Percentiles rank a stretch among this genome's conserved stretches.
Evolutionary conservation across 1,139 yeast genomes (phyloP).

Genomic region (Arxiozyma heterogenica): DNA sequence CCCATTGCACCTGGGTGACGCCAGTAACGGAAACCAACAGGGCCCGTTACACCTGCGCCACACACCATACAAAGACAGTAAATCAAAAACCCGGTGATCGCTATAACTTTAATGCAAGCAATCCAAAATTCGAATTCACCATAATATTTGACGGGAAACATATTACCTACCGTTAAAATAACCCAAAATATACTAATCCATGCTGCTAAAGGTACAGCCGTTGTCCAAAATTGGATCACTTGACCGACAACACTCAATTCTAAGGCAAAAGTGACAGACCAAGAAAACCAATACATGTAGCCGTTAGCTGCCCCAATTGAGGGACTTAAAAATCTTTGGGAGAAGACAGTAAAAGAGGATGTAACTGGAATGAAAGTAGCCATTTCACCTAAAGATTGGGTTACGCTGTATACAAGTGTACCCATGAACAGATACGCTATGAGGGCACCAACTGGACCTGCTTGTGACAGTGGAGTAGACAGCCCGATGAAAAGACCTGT

Average conservation of each 20-base stretch:
- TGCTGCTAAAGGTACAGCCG: conserved; percentile 51
- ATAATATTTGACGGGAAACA: conserved; percentile 55
- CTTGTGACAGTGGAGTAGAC: conserved; percentile 43
- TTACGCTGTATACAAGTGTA: conserved; percentile 52
- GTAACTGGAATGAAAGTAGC: conserved; percentile 63
- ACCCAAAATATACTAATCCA: conserved; percentile 72
- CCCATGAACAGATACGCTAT: conserved; percentile 62
- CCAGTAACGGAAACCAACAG: conserved; percentile 85
- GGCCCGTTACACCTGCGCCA: conserved; percentile 65
- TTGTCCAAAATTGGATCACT: conserved; percentile 69
- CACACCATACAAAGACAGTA: conserved; percentile 67
- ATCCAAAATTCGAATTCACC: conserved; percentile 70
- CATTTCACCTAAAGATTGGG: conserved; percentile 70
- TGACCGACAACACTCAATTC: conserved; percentile 80
- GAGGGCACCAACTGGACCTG: conserved; percentile 68
- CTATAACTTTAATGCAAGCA: conserved; percentile 60
- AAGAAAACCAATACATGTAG: conserved; percentile 79
- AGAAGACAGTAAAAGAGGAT: conserved; percentile 52
- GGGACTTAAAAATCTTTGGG: conserved; percentile 47
- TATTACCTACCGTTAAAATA: conserved; percentile 41
- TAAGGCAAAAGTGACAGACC: conserved; percentile 80
- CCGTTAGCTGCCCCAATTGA: conserved; percentile 75
- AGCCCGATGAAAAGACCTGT: conserved; percentile 56
- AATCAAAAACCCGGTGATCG: conserved; percentile 63
- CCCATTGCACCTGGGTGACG: conserved; percentile 87